phyloP scores from a whole-genome alignment of 306 rosid genomes.

The Elaeagnus macrophylla region DNA sequence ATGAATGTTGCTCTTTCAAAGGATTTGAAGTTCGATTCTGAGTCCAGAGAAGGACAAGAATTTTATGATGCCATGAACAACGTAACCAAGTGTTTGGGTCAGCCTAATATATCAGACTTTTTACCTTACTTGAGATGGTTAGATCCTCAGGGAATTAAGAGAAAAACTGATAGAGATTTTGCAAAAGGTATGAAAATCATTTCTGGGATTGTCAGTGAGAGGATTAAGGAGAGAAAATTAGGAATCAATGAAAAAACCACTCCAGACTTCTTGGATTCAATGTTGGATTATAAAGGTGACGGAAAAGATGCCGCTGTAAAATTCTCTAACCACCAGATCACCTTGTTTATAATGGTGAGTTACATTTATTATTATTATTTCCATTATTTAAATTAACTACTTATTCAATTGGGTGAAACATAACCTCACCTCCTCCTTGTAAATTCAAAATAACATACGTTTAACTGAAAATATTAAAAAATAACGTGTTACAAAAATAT shows the following conservation, averaged over 20 bases:
- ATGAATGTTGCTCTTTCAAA: conserved; percentile 41
- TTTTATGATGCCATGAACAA: conserved; percentile 24
- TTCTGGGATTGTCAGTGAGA: conserved; percentile 23
- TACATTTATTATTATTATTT: too few relatives aligned
- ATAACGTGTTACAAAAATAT: too few relatives aligned
- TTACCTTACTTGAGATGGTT: too few relatives aligned
- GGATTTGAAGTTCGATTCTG: conserved; percentile 36
- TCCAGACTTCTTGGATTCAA: conserved; percentile 37
- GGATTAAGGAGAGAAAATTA: conserved; percentile 11
- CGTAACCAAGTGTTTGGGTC: conserved; percentile 30
- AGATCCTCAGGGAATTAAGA: too few relatives aligned
- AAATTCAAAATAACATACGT: too few relatives aligned
- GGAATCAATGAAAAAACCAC: not conserved
- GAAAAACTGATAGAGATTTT: conserved; percentile 26
- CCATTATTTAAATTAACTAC: too few relatives aligned
- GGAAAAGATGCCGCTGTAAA: conserved; percentile 17
- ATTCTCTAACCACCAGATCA: conserved; percentile 32
- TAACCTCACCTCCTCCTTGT: too few relatives aligned
- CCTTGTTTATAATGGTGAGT: conserved; percentile 43
- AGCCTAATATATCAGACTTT: conserved; percentile 23
- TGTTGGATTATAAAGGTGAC: conserved; percentile 29
- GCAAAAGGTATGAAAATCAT: conserved; percentile 29
- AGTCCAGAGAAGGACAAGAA: conserved; percentile 25
- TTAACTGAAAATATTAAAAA: too few relatives aligned
- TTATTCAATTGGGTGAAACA: too few relatives aligned